Evolutionary conservation across 2,329 filamentous ascomycete genomes (phyloP).

Genomic region (Fusarium xylarioides): DNA sequence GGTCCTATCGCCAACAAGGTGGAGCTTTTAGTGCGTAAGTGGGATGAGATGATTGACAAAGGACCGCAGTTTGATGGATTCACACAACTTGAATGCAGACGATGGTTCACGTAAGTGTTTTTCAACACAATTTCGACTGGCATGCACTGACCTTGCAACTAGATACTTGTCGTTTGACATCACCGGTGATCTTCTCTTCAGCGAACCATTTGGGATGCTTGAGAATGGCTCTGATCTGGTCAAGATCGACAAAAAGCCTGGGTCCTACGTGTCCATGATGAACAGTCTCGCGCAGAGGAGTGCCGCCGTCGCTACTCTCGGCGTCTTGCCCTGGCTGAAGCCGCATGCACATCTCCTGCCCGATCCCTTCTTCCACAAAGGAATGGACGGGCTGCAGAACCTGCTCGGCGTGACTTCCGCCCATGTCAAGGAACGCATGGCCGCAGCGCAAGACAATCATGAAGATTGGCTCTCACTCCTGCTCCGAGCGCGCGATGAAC

Average conservation of each 20-base stretch:
- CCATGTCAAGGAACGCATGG: neutral
- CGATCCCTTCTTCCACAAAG: neutral
- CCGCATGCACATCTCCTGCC: neutral
- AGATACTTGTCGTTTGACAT: slow-evolving; percentile 5
- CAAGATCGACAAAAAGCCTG: neutral
- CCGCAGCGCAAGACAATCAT: neutral
- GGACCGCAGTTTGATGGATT: neutral
- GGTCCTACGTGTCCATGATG: neutral
- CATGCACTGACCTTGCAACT: rapidly evolving
- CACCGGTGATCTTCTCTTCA: neutral
- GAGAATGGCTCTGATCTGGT: neutral
- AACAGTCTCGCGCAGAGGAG: neutral
- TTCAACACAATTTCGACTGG: rapidly evolving
- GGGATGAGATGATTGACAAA: neutral
- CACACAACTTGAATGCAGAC: neutral
- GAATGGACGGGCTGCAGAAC: neutral
- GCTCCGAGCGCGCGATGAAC: neutral
- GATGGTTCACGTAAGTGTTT: neutral
- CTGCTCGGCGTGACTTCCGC: neutral
- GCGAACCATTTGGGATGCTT: neutral
- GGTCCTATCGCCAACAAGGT: neutral
- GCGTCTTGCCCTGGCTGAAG: neutral
- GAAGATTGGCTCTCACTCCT: neutral
- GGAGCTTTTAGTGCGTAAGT: neutral
- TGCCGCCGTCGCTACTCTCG: neutral